Evolutionary conservation across 306 rosid species (phyloP).

Genomic region (Castanea sativa): DNA sequence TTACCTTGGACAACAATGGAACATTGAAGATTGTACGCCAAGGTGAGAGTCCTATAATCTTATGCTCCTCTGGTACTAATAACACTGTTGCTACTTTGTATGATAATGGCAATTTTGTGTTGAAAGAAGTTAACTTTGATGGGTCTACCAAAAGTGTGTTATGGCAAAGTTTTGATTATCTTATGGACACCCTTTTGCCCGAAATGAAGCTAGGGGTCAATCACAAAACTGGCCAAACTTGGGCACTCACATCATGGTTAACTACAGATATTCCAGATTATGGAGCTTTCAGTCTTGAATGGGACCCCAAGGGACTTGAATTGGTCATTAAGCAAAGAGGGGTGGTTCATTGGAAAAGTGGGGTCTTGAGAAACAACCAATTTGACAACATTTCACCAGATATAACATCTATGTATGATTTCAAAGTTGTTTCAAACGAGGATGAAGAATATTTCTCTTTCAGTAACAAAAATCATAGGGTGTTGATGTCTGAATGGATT

Average conservation of each 20-base stretch:
- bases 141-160: neutral
- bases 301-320: too few relatives aligned
- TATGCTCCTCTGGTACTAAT: neutral
- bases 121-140: neutral
- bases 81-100: neutral
- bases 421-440: neutral
- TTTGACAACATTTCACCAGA: too few relatives aligned
- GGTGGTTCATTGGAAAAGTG: too few relatives aligned
- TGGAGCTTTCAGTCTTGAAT: neutral
- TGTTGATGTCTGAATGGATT: slow-evolving; percentile 8
- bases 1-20: neutral
- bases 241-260: neutral
- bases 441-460: neutral
- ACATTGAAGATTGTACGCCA: neutral
- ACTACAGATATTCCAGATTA: neutral
- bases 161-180: slow-evolving; percentile 22
- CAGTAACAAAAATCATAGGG: neutral
- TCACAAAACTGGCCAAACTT: neutral
- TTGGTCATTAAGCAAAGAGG: too few relatives aligned
- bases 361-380: too few relatives aligned
- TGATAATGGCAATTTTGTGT: slow-evolving; percentile 20
- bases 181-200: slow-evolving; percentile 3
- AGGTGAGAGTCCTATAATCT: neutral
- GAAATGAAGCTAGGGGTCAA: slow-evolving; percentile 3
- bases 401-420: neutral